phyloP scores from a whole-genome alignment of 2,329 filamentous ascomycete genomes.

The Fusarium tanahbumbuense region DNA sequence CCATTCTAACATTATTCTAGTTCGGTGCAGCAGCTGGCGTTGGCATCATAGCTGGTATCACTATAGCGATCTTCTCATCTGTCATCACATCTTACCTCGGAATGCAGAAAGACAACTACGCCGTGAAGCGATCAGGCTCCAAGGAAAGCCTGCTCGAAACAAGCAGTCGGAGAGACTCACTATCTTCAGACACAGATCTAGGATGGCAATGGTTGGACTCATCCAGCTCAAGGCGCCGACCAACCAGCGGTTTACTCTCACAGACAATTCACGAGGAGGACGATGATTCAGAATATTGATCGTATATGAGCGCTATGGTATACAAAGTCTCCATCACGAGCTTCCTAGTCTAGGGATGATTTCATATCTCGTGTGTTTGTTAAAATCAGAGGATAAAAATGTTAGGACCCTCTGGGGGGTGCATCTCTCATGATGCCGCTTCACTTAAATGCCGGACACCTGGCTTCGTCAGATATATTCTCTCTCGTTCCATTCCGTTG shows the following conservation, averaged over 20 bases:
- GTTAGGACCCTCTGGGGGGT: not conserved
- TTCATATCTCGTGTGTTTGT: constrained; percentile 21
- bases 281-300: constrained; percentile 63
- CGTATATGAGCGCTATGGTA: not conserved
- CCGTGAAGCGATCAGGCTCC: constrained; percentile 13
- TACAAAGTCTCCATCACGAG: constrained; percentile 1
- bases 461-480: constrained; percentile 19
- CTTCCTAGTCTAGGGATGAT: constrained; percentile 14
- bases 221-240: constrained; percentile 53
- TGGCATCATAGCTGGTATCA: constrained; percentile 71
- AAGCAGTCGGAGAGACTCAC: constrained; percentile 30
- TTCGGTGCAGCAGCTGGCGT: constrained; percentile 75
- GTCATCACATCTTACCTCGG: constrained; percentile 64
- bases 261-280: constrained; percentile 81
- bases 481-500: constrained; percentile 31
- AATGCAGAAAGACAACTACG: constrained; percentile 50
- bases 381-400: constrained; percentile 4
- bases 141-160: constrained; percentile 32
- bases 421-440: constrained; percentile 10
- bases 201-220: constrained; percentile 56
- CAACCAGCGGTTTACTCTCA: constrained; percentile 64
- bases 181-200: constrained; percentile 50
- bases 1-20: constrained; percentile 42
- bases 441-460: constrained; percentile 26
- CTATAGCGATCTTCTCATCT: constrained; percentile 68